Evolutionary conservation across 495 filamentous ascomycete genomes (phyloP).

Genomic region (Glonium stellatum): DNA sequence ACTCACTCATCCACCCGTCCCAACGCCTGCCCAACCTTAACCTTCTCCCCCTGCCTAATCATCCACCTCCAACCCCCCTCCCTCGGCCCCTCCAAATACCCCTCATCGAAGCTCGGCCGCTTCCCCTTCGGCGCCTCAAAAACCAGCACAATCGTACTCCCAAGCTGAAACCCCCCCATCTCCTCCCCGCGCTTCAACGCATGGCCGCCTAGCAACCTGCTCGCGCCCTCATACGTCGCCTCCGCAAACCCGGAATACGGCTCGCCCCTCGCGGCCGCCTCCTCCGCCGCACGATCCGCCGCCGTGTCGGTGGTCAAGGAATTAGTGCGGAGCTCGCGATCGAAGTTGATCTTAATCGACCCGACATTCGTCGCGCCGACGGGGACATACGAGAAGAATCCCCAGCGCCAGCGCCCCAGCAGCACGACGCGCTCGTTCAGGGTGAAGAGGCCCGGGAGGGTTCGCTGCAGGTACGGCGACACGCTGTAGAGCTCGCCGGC

Average conservation of each 20-base stretch:
- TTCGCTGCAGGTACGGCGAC: slow-evolving; percentile 86
- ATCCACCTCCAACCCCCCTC: slow-evolving; percentile 73
- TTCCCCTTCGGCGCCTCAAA: slow-evolving; percentile 82
- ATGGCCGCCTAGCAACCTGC: slow-evolving; percentile 69
- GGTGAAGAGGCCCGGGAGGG: slow-evolving; percentile 87
- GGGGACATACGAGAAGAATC: slow-evolving; percentile 92
- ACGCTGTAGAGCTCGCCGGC: slow-evolving; percentile 93
- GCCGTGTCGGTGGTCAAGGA: slow-evolving; percentile 81
- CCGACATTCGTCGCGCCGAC: slow-evolving; percentile 99
- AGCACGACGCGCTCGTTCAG: slow-evolving; percentile 95
- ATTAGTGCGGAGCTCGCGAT: slow-evolving; percentile 89
- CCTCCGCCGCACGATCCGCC: slow-evolving; percentile 72
- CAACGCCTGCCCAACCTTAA: slow-evolving; percentile 82
- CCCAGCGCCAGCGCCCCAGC: slow-evolving; percentile 89
- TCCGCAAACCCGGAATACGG: slow-evolving; percentile 80
- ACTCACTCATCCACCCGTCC: slow-evolving; percentile 48
- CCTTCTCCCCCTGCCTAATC: slow-evolving; percentile 74
- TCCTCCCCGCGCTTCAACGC: slow-evolving; percentile 82
- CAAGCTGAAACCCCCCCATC: slow-evolving; percentile 96
- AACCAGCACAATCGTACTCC: slow-evolving; percentile 90
- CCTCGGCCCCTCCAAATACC: slow-evolving; percentile 43
- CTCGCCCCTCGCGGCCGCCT: slow-evolving; percentile 68
- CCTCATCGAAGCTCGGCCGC: slow-evolving; percentile 58
- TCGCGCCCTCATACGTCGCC: slow-evolving; percentile 78
- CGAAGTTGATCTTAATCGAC: slow-evolving; percentile 95